phyloP scores from a whole-genome alignment of 108 stramenopile genomes.

The Cyclostephanos tholiformis region DNA sequence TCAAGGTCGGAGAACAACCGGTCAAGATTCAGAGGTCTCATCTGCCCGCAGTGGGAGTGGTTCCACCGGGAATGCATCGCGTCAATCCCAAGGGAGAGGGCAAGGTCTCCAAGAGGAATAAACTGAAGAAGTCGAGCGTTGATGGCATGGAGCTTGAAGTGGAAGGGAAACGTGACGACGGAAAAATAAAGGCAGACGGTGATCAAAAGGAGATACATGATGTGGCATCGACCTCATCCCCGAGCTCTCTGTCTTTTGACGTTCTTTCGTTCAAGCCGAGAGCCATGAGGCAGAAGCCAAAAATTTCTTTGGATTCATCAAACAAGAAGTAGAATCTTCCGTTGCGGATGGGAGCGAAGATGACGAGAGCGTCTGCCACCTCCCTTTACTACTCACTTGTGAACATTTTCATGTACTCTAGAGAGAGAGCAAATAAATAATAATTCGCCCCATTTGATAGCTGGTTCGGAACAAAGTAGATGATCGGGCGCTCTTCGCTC shows the following conservation, averaged over 20 bases:
- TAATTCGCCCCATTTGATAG: too few species aligned
- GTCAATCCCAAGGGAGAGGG: constrained; percentile 81
- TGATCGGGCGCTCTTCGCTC: too few species aligned
- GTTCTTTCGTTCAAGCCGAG: constrained; percentile 50
- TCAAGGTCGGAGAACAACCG: constrained; percentile 70
- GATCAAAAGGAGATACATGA: not conserved
- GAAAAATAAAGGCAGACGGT: not conserved
- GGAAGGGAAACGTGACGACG: constrained; percentile 5
- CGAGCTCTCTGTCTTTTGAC: constrained; percentile 33
- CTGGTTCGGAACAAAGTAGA: too few species aligned
- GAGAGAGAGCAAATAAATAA: too few species aligned
- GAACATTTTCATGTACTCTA: too few species aligned
- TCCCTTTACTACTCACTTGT: too few species aligned
- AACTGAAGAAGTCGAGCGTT: constrained; percentile 38
- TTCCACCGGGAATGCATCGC: constrained; percentile 83
- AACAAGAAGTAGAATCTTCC: constrained; percentile 5
- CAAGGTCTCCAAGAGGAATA: constrained; percentile 66
- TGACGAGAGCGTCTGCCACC: too few species aligned
- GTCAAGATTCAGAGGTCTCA: constrained; percentile 77
- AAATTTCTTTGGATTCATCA: constrained; percentile 20
- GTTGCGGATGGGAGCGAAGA: too few species aligned
- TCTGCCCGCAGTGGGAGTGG: constrained; percentile 72
- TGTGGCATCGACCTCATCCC: constrained; percentile 13
- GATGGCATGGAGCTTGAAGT: constrained; percentile 23
- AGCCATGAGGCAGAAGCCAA: constrained; percentile 34